Evolutionary conservation across 2,329 filamentous ascomycete species (phyloP).

Genomic region (Bipolaris bicolor): DNA sequence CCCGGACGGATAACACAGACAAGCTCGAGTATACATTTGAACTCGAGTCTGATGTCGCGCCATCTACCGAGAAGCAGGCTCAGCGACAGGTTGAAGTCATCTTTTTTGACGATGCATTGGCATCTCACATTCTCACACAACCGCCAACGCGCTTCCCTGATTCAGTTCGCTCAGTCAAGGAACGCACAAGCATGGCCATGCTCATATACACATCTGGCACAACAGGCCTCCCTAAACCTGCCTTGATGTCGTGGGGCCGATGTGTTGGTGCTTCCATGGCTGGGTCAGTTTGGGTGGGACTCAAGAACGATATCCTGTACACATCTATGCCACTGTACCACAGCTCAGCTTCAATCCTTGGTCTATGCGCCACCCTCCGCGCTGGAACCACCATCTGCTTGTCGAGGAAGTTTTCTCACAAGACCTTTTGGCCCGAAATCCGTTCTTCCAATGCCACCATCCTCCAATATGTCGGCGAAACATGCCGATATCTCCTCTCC

Average conservation of each 20-base stretch:
- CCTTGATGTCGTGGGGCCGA: constrained; percentile 41
- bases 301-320: constrained; percentile 43
- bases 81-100: constrained; percentile 37
- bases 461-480: constrained; percentile 50
- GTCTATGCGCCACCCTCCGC: constrained; percentile 35
- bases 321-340: constrained; percentile 51
- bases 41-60: constrained; percentile 25
- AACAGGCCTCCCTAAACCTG: constrained; percentile 47
- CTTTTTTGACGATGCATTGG: constrained; percentile 39
- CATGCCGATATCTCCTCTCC: constrained; percentile 48
- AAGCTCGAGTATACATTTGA: constrained; percentile 35
- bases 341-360: constrained; percentile 39
- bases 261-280: constrained; percentile 27
- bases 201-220: constrained; percentile 51
- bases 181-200: constrained; percentile 39
- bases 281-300: constrained; percentile 29
- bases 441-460: constrained; percentile 44
- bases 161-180: constrained; percentile 33
- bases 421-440: constrained; percentile 49
- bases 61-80: constrained; percentile 27
- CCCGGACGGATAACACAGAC: constrained; percentile 9
- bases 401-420: constrained; percentile 44
- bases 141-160: constrained; percentile 40
- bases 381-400: constrained; percentile 39
- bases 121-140: constrained; percentile 35